phyloP scores from a whole-genome alignment of 2,329 filamentous ascomycete species.

The Talaromyces rugulosus region DNA sequence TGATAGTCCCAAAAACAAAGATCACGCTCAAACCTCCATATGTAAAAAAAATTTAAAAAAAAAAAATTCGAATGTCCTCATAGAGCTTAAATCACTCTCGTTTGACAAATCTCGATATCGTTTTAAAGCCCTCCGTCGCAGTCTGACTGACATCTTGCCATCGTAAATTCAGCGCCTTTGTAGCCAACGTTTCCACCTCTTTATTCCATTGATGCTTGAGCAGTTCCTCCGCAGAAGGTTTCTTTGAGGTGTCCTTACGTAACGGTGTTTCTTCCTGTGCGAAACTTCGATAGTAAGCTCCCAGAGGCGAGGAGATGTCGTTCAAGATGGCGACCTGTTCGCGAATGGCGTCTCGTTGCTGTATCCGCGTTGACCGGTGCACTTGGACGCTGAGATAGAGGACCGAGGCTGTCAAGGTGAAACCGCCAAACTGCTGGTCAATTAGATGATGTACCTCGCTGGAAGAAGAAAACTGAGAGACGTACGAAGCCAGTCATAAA shows the following conservation, averaged over 20 bases:
- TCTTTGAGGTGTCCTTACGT: slow-evolving; percentile 24
- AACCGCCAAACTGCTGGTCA: slow-evolving; percentile 61
- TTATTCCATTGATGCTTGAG: slow-evolving; percentile 76
- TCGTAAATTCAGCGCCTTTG: slow-evolving; percentile 62
- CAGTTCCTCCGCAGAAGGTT: slow-evolving; percentile 58
- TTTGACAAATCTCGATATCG: slow-evolving; percentile 27
- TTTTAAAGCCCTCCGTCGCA: slow-evolving; percentile 51
- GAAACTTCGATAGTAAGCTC: slow-evolving; percentile 32
- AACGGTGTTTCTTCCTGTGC: slow-evolving; percentile 13
- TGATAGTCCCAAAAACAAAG: not conserved
- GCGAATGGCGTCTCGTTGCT: slow-evolving; percentile 41
- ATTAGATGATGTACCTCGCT: not conserved
- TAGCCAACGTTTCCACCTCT: slow-evolving; percentile 64
- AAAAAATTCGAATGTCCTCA: slow-evolving; percentile 12
- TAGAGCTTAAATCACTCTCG: slow-evolving; percentile 21
- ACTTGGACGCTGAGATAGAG: slow-evolving; percentile 68
- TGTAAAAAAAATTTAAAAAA: slow-evolving; percentile 2
- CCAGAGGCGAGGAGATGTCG: slow-evolving; percentile 31
- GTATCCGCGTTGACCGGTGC: slow-evolving; percentile 63
- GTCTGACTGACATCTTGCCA: slow-evolving; percentile 56
- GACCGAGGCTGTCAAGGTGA: slow-evolving; percentile 68
- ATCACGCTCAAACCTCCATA: not conserved
- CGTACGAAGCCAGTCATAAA: slow-evolving; percentile 72
- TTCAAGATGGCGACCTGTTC: slow-evolving; percentile 42
- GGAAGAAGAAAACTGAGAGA: slow-evolving; percentile 13